Evolutionary conservation across 306 rosid genomes (phyloP), one percentile per base, ranked within the genome.

Genomic region (Bauhinia variegata): DNA sequence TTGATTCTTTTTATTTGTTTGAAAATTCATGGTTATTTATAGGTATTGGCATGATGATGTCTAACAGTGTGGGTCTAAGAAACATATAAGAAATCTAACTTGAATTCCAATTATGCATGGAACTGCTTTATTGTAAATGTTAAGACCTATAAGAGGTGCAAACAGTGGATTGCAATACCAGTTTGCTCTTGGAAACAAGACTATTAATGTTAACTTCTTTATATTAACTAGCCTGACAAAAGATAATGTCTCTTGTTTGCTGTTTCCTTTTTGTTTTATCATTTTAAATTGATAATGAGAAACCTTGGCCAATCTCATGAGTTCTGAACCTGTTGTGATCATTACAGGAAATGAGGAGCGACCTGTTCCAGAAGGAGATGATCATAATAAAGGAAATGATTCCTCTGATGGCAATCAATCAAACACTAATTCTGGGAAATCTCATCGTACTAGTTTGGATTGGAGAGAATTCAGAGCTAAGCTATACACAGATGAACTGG

Each of bases 391-490:
- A 82, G 83, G 74, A 49, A 84, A 79, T 58, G 68, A 70, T 69
- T 78, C 84, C 60, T 83, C 92, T 63, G 89, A 86, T 56, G 79
- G 71, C 57, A 77, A 71, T 63, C 81, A 78, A 68, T 70, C 83
- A 52, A 80, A 86, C 31, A 38, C 54, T 49, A 79, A 82, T 56
- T 59, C 90, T 50, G 82, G 83, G 65, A 76, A 82, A 75, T 74
- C 78, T n/a, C 84, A 64, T 64, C 83, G 13, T 37, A 43, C 68
- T 58, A 85, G 63, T 53, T 74, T 71, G 71, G 97, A 95, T 60
- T 95, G 97, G 99, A 88, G 99, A 37, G 96, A 91, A 63, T 88
- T 95, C 86, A 87, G 99, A 81, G 99, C 99, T 23, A 87, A 84
- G 79, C 82, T 95, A 31, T 86, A 76, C 54, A 67, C 72, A n/a